Evolutionary conservation across 2,329 filamentous ascomycete species (phyloP).

Genomic region (Escovopsis sp.): DNA sequence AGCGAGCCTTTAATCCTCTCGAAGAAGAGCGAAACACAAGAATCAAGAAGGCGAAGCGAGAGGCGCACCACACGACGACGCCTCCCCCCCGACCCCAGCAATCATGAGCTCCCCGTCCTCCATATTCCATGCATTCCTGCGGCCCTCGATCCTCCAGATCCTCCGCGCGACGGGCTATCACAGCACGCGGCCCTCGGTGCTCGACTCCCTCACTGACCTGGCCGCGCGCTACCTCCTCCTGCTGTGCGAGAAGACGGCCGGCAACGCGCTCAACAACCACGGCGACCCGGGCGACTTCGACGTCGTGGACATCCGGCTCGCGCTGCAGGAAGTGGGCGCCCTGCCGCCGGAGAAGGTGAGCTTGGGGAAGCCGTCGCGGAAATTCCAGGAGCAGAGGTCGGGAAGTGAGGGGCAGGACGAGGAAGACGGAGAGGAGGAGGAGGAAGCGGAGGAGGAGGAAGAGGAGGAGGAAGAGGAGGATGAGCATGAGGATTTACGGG

Average conservation of each 20-base stretch:
- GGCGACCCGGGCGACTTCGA: constrained; percentile 33
- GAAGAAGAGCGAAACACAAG: too few species aligned
- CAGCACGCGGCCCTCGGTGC: constrained; percentile 61
- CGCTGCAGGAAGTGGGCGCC: constrained; percentile 66
- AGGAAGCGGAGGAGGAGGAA: too few species aligned
- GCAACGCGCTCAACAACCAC: constrained; percentile 55
- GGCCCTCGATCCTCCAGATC: constrained; percentile 78
- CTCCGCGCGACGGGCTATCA: constrained; percentile 86
- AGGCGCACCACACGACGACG: background rate
- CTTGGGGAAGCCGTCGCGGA: too few species aligned
- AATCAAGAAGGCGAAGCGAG: too few species aligned
- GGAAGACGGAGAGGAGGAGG: too few species aligned
- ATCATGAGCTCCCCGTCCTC: constrained; percentile 32
- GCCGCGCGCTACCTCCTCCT: constrained; percentile 66
- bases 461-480: constrained; percentile 13
- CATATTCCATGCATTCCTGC: constrained; percentile 62
- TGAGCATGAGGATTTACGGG: constrained; percentile 65
- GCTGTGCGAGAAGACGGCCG: constrained; percentile 57
- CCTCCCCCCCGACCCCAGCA: background rate
- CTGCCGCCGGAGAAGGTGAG: constrained; percentile 53
- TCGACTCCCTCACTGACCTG: constrained; percentile 80
- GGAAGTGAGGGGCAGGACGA: too few species aligned
- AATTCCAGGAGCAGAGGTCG: too few species aligned
- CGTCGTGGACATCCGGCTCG: constrained; percentile 69
- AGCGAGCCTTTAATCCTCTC: constrained; percentile 2